Percentiles rank a stretch among this genome's conserved stretches.
Conservation (phyloP, 306 rosid genomes). For the Vachellia pachyceras region DNA sequence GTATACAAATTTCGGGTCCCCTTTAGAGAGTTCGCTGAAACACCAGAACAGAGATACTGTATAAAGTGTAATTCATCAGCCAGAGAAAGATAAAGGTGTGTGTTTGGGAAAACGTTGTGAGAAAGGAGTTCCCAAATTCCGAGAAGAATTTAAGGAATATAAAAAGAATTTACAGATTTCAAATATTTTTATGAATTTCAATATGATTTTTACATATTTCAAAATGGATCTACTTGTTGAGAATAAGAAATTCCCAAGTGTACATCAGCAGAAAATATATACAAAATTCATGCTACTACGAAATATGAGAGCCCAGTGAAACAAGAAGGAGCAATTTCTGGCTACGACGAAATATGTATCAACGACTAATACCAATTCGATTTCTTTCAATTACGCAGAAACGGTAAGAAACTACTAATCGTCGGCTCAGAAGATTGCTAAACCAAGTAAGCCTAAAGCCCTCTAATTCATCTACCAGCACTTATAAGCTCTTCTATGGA, state of each 20-base stretch:
- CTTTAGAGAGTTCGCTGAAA: slow-evolving; percentile 8
- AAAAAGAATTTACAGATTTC: too few relatives aligned
- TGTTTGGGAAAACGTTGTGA: too few relatives aligned
- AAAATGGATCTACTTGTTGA: too few relatives aligned
- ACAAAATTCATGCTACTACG: neutral
- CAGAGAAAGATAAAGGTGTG: neutral
- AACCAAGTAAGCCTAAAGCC: neutral
- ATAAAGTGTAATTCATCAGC: neutral
- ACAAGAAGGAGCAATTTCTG: slow-evolving; percentile 6
- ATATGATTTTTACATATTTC: too few relatives aligned
- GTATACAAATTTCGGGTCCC: slow-evolving; percentile 5
- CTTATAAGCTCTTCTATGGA: neutral
- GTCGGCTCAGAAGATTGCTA: neutral
- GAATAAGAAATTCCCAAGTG: too few relatives aligned
- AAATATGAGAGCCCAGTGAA: neutral
- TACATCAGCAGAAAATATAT: neutral
- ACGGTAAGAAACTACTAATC: slow-evolving; percentile 3
- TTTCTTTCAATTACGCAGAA: neutral
- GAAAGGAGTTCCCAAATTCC: too few relatives aligned
- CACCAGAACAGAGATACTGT: neutral
- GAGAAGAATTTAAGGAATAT: too few relatives aligned
- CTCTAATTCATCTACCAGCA: neutral
- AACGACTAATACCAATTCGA: neutral
- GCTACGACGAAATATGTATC: slow-evolving; percentile 9
- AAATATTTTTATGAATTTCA: too few relatives aligned